Evolutionary conservation across 495 filamentous ascomycete genomes (phyloP).

Genomic region (Hypoxylon rickii): DNA sequence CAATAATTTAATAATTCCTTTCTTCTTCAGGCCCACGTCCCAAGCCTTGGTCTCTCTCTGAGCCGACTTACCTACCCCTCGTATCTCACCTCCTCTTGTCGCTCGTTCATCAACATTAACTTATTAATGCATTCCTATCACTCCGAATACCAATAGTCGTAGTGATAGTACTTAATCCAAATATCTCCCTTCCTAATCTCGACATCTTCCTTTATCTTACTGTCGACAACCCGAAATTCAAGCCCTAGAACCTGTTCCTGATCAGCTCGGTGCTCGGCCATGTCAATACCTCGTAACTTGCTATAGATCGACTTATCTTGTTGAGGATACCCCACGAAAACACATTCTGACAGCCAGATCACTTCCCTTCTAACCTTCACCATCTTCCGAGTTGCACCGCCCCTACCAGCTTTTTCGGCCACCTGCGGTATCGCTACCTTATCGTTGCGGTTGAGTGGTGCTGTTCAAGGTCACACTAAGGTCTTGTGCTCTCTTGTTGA

Average conservation of each 20-base stretch:
- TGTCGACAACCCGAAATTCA: too few relatives aligned
- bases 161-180: too few relatives aligned
- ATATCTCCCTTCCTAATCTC: too few relatives aligned
- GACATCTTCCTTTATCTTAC: too few relatives aligned
- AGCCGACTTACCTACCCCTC: not conserved
- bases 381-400: conserved; percentile 20
- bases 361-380: conserved; percentile 10
- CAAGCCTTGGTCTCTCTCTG: conserved; percentile 2
- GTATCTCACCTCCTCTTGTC: conserved; percentile 5
- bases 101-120: conserved; percentile 5
- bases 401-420: conserved; percentile 29
- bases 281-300: conserved; percentile 9
- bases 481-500: conserved; percentile 2
- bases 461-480: conserved; percentile 12
- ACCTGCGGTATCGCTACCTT: conserved; percentile 29
- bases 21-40: not conserved
- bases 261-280: conserved; percentile 5
- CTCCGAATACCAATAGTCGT: too few relatives aligned
- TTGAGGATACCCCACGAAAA: conserved; percentile 13
- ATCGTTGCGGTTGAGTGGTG: conserved; percentile 18
- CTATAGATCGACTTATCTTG: too few relatives aligned
- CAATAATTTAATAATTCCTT: conserved; percentile 8
- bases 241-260: not conserved
- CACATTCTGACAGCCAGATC: conserved; percentile 8
- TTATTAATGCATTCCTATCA: conserved; percentile 6